Base-by-base conservation (phyloP, 2,329 filamentous ascomycete species). In the Diaporthe nobilis region DNA sequence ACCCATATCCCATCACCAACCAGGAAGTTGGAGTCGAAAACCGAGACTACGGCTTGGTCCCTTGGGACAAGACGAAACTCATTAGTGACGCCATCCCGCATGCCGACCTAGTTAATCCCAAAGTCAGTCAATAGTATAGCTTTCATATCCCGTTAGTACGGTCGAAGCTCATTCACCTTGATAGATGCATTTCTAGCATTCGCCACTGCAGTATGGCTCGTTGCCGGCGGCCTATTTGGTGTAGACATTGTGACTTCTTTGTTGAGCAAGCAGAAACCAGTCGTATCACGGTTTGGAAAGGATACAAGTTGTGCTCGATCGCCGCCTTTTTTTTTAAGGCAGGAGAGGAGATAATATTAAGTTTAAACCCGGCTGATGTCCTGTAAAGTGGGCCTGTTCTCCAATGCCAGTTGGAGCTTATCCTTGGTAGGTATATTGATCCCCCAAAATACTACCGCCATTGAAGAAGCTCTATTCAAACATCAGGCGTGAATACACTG, bases 1-100 rank as follows among this genome's bases (percentile, higher is more conserved):
- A 61, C 58, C 58, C 58, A 61, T 61, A 61, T 61, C 6, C 58
- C 58, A 61, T 61, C 58, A 10, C 58, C 58, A 61, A 61, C 58
- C 7, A 61, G 58, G 10, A 61, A 61, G n/a, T 61, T 44, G 22
- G 37, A 61, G 37, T 61, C 58, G 13, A 61, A 61, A 42, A 61
- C 58, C 2, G 58, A 61, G 37, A 61, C 22, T 4, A 61, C 58
- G 6, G 58, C 58, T 61, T 61, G 37, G 7, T 61, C 58, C 8
- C 58, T 42, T 10, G 58, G 22, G 15, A 61, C 58, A 25, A 61
- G 37, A 9, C 37, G 58, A 28, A 61, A 61, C 37, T 61, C 60
- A 4, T 63, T 44, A 20, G 60, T 63, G n/a, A 44, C 39, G 39
- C 60, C 60, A 28, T 63, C 60, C 7, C 60, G 60, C 60, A 63